Evolutionary conservation across 768 basidiomycete species (phyloP), one percentile per base, ranked within the genome.

Genomic region (Termitomyces sp.): DNA sequence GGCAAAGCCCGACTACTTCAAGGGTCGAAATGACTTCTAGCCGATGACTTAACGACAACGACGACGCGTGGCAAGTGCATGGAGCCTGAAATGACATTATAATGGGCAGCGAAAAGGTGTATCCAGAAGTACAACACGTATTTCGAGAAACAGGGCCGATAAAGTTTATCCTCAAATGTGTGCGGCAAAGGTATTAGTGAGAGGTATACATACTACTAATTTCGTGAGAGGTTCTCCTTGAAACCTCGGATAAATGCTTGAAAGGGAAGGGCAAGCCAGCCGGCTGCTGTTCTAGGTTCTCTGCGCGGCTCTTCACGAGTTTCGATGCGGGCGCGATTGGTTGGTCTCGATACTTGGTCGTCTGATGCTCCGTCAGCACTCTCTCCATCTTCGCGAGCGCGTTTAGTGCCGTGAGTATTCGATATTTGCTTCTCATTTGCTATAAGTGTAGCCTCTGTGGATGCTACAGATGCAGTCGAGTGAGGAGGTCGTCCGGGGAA

Each of bases 211-310:
- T 61, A 60, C 58, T 58, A 63, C 44, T 57, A 56, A 47, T 54
- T 55, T 52, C 38, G 38, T 32, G 57, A 58, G 14, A 86, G 68
- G 64, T 83, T 82, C 70, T 87, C 85, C 62, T 80, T 80, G 72
- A 89, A 87, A 20, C 86, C 87, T 60, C 81, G 79, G 55, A 84
- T 74, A 66, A 89, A 87, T 6, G 82, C 81, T 65, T 80, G 78
- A 69, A 87, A 74, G 5, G 87, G 86, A 41, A 81, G 72, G 68
- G 82, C 70, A 64, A 88, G 75, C 86, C 83, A 87, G 35, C 80
- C 81, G 54, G 84, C 65, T 35, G 77, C 61, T 45, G 73, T 72
- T n/a, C 81, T 78, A 6, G 74, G 67, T 30, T 83, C 80, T 59
- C 67, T 72, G 58, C 71, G 66, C 3, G 81, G 75, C 0, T 76